Percentiles rank a stretch among this genome's conserved stretches.
Conservation (phyloP, 2,329 filamentous ascomycete genomes). For the Colletotrichum destructivum region DNA sequence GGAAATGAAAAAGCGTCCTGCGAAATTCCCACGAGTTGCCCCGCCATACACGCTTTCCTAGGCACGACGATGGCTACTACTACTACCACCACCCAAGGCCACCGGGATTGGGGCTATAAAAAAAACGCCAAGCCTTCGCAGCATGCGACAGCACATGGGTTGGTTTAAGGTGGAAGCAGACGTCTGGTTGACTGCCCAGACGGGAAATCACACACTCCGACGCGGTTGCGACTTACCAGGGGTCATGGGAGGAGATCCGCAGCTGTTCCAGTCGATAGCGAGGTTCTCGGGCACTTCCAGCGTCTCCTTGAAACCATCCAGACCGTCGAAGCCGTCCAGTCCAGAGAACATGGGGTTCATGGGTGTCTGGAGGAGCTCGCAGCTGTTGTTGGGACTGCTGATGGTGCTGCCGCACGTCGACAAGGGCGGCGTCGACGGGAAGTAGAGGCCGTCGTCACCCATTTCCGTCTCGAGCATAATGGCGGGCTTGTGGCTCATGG, state of each 20-base stretch:
- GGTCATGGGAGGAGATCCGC: slow-evolving; percentile 87
- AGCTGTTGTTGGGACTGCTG: slow-evolving; percentile 83
- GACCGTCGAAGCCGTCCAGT: slow-evolving; percentile 70
- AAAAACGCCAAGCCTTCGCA: slow-evolving; percentile 7
- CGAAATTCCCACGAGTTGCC: slow-evolving; percentile 28
- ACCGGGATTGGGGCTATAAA: slow-evolving; percentile 11
- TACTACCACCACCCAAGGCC: slow-evolving; percentile 7
- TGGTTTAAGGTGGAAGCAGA: background rate
- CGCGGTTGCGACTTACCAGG: slow-evolving; percentile 78
- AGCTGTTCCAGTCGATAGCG: slow-evolving; percentile 83
- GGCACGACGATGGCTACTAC: background rate
- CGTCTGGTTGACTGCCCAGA: background rate
- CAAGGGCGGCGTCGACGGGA: slow-evolving; percentile 88
- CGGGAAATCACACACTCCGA: slow-evolving; percentile 16
- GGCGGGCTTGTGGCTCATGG: slow-evolving; percentile 77
- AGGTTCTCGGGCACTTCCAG: slow-evolving; percentile 82
- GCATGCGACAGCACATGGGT: slow-evolving; percentile 14
- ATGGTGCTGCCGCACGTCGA: slow-evolving; percentile 88
- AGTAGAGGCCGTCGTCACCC: slow-evolving; percentile 76
- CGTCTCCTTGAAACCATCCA: slow-evolving; percentile 77
- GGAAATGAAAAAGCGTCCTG: slow-evolving; percentile 7
- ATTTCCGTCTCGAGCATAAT: slow-evolving; percentile 87
- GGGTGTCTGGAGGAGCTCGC: slow-evolving; percentile 85
- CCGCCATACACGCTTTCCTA: slow-evolving; percentile 25
- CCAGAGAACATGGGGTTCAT: slow-evolving; percentile 84